Conservation (phyloP, 2,329 filamentous ascomycete genomes). For the Microdochium paspali region DNA sequence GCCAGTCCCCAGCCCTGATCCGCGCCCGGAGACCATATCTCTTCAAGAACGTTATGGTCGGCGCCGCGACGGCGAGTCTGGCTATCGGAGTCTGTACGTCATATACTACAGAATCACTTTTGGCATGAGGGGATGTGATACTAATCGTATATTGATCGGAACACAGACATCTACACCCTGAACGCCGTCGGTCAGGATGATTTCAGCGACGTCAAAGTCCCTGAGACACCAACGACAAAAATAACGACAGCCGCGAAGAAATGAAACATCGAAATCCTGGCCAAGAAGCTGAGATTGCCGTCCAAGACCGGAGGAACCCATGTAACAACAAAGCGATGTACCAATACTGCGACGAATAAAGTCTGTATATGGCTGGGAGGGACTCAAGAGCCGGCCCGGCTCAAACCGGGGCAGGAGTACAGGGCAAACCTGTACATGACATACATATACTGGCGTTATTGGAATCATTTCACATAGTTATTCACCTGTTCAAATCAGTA, state of each 20-base stretch:
- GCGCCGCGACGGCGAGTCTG: slow-evolving; percentile 63
- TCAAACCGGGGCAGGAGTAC: not conserved
- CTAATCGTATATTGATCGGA: not conserved
- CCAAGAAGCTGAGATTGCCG: not conserved
- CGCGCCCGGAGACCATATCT: slow-evolving; percentile 88
- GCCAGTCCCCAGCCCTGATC: slow-evolving; percentile 80
- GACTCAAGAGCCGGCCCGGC: too few relatives aligned
- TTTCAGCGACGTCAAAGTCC: slow-evolving; percentile 90
- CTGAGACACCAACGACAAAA: slow-evolving; percentile 50
- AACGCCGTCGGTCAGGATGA: slow-evolving; percentile 88
- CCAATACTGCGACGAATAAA: too few relatives aligned
- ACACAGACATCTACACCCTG: slow-evolving; percentile 55
- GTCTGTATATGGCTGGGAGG: not conserved
- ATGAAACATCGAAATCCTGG: not conserved
- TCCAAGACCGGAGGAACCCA: too few relatives aligned
- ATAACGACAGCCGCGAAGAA: not conserved
- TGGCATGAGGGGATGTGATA: not conserved
- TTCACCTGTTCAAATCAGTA: too few relatives aligned
- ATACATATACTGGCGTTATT: not conserved
- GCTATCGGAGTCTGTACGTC: slow-evolving; percentile 83
- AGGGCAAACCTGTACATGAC: not conserved
- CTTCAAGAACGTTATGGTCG: slow-evolving; percentile 78
- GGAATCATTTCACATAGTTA: not conserved
- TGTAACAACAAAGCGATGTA: too few relatives aligned
- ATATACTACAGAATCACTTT: too few relatives aligned